A percentile compares a stretch with the other conserved stretches of the same genome.
phyloP scores from a whole-genome alignment of 768 basidiomycete genomes.

The Trichaptum fuscoviolaceum region DNA sequence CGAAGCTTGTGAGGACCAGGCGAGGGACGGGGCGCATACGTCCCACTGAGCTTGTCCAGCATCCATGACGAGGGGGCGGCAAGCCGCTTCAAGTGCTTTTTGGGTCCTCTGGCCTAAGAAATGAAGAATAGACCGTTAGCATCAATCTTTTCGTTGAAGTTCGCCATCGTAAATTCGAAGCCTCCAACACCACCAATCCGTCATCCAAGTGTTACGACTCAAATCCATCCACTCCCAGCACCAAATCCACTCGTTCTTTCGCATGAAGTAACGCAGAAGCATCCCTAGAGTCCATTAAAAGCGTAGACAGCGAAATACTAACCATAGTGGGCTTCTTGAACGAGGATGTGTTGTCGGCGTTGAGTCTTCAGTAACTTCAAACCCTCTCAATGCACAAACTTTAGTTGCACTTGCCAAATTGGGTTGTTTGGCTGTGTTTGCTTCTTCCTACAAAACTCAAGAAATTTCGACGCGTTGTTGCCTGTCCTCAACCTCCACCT shows the following conservation, averaged over 20 bases:
- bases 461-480: neutral
- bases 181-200: neutral
- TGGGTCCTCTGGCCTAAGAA: constrained; percentile 88
- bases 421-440: constrained; percentile 2
- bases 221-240: constrained; percentile 5
- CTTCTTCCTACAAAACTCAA: constrained; percentile 1
- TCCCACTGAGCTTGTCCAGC: constrained; percentile 97
- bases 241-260: neutral
- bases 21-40: constrained; percentile 93
- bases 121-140: constrained; percentile 13
- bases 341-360: constrained; percentile 5
- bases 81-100: constrained; percentile 98
- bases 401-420: constrained; percentile 4
- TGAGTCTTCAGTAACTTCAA: constrained; percentile 1
- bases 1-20: constrained; percentile 99
- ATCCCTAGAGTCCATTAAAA: neutral
- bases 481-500: neutral
- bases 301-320: neutral
- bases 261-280: neutral
- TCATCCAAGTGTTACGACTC: neutral
- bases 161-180: neutral
- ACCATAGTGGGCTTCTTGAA: constrained; percentile 5
- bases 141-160: neutral
- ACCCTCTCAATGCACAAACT: neutral
- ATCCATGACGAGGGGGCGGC: constrained; percentile 99